Evolutionary conservation across 1,284 basidiomycete species (phyloP).

Genomic region (Papiliotrema laurentii): DNA sequence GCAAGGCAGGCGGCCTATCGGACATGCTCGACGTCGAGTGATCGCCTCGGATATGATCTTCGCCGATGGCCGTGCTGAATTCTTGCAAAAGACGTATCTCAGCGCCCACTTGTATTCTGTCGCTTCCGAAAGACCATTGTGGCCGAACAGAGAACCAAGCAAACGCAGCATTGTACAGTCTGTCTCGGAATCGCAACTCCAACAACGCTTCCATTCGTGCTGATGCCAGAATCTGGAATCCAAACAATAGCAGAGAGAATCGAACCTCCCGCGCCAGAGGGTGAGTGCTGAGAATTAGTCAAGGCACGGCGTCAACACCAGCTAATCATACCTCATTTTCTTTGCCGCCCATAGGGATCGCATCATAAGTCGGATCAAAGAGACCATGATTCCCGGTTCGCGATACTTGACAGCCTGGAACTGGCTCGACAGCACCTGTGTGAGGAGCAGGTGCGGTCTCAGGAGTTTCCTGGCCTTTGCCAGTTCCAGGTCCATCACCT

Average conservation of each 20-base stretch:
- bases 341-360: conserved; percentile 65
- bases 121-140: conserved; percentile 91
- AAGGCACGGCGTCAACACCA: background rate
- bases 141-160: conserved; percentile 89
- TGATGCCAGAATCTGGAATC: conserved; percentile 85
- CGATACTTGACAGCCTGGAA: conserved; percentile 91
- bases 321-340: conserved; percentile 61
- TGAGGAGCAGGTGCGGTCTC: conserved; percentile 73
- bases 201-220: conserved; percentile 79
- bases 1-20: conserved; percentile 51
- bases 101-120: conserved; percentile 79
- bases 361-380: conserved; percentile 78
- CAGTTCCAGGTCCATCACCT: conserved; percentile 69
- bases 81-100: conserved; percentile 84
- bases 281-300: conserved; percentile 64
- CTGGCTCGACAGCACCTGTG: conserved; percentile 88
- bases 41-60: conserved; percentile 65
- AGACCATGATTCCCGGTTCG: conserved; percentile 74
- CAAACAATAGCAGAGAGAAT: conserved; percentile 85
- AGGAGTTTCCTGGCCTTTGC: conserved; percentile 69
- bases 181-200: conserved; percentile 71
- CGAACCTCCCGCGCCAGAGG: conserved; percentile 83
- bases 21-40: conserved; percentile 67
- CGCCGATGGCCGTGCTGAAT: conserved; percentile 70
- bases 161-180: conserved; percentile 73